These are phyloP conservation scores for Xerocomus minutiporus DNA, from an alignment of 1,284 basidiomycete species.

Conservation along the genomic window DNA sequence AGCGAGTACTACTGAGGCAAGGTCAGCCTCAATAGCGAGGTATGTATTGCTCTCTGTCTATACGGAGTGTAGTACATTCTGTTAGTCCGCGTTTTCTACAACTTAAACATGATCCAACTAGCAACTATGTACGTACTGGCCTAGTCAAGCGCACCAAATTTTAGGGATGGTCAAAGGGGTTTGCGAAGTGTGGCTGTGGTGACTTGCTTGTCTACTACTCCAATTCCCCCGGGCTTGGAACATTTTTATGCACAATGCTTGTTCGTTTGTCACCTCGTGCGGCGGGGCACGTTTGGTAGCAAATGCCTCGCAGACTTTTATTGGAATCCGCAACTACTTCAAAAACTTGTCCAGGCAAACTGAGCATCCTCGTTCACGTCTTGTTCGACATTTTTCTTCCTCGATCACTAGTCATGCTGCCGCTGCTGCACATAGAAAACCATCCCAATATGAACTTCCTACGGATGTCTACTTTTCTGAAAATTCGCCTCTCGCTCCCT, in stretches of 20 bases:
- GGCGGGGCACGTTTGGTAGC: slow-evolving; percentile 4
- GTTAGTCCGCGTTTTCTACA: too few species aligned
- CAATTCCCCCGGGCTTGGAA: not conserved
- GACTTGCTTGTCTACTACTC: not conserved
- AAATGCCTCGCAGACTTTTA: slow-evolving; percentile 20
- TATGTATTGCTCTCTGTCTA: too few species aligned
- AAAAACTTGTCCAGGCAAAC: slow-evolving; percentile 12
- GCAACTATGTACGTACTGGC: too few species aligned
- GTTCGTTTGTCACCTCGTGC: slow-evolving; percentile 3
- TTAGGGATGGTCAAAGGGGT: not conserved
- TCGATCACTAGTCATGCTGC: slow-evolving; percentile 7
- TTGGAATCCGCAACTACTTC: slow-evolving; percentile 32
- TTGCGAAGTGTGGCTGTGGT: slow-evolving; percentile 15
- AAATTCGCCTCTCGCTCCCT: slow-evolving; percentile 25
- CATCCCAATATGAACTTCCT: slow-evolving; percentile 21
- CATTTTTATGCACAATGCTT: slow-evolving; percentile 16
- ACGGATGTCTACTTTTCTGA: slow-evolving; percentile 30
- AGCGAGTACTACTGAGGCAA: too few species aligned
- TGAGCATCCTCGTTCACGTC: not conserved
- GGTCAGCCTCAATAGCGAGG: too few species aligned
- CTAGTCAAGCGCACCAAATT: too few species aligned
- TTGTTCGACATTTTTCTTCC: slow-evolving; percentile 13
- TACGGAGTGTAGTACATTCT: too few species aligned
- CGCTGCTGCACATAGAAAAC: slow-evolving; percentile 10
- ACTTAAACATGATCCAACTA: too few species aligned